Base-by-base conservation (phyloP, 768 basidiomycete genomes). In the Mycena pura region DNA sequence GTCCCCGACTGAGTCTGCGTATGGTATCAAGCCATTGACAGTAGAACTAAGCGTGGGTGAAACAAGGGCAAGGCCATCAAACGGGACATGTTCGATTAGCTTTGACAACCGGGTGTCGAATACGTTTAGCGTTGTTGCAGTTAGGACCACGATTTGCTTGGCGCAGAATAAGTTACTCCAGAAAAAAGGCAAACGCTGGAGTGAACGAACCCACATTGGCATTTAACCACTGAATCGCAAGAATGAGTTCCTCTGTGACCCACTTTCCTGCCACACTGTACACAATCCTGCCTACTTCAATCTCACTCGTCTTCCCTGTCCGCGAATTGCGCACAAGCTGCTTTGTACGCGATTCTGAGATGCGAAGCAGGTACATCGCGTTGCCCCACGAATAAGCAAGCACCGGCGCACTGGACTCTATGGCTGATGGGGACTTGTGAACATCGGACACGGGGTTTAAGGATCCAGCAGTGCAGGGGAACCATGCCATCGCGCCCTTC, bases 211-310 rank as follows among this genome's bases (percentile, higher is more conserved):
- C 77, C 78, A 98, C 96, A 77, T 89, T 86, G 60, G 80, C 78
- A 73, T 93, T 96, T 68, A 95, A 79, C 97, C 96, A 98, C 64
- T 95, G 90, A 29, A 97, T 60, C 8, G 88, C 87, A 32, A 92
- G 76, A 19, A 95, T 83, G 55, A 85, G 81, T 25, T 84, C 85
- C 28, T 85, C 81, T 3, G 85, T 82, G 11, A 73, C 77, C 87
- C 87, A 95, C 57, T 76, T 80, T 17, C 83, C 84, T 21, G 77
- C 77, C 53, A 87, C 82, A 62, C 87, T 82, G 68, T 92, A 86
- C 1, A 86, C 77, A 28, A 94, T 80, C 22, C 82, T 80, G 11
- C 90, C 91, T 22, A 87, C 77, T 51, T 90, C 90, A 28, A 87
- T 73, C 54, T 83, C 82, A 45, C 69, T 82, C 32, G 75, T 69